phyloP scores from a whole-genome alignment of 495 filamentous ascomycete species.

The Staphylotrichum longicolle region DNA sequence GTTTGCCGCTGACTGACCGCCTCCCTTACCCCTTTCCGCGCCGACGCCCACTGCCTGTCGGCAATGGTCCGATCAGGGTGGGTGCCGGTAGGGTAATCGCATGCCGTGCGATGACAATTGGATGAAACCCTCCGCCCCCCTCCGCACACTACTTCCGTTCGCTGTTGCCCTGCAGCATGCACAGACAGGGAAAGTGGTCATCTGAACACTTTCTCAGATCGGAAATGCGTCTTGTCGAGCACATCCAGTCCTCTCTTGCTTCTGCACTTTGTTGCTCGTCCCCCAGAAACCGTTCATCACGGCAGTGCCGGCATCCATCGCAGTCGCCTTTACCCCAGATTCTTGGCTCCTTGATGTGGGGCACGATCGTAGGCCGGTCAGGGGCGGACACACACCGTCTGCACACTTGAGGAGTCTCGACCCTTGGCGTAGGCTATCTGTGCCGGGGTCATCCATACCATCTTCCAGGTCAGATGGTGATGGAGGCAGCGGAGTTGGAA shows the following conservation, averaged over 20 bases:
- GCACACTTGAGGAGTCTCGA: too few species aligned
- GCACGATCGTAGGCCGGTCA: too few species aligned
- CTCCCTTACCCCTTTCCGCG: constrained; percentile 5
- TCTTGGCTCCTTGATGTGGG: constrained; percentile 8
- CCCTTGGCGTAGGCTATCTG: too few species aligned
- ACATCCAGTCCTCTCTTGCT: neutral
- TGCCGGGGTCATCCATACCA: too few species aligned
- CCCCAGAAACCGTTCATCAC: neutral
- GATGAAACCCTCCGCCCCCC: constrained; percentile 7
- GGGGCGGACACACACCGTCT: too few species aligned
- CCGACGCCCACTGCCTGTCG: neutral
- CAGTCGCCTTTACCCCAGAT: neutral
- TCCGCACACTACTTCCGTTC: neutral
- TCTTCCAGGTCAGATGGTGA: too few species aligned
- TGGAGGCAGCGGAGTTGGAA: too few species aligned
- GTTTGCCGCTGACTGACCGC: too few species aligned
- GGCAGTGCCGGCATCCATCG: neutral
- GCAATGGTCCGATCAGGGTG: constrained; percentile 7
- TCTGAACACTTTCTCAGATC: constrained; percentile 24
- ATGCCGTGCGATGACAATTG: constrained; percentile 4
- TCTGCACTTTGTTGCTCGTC: neutral
- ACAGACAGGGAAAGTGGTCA: constrained; percentile 24
- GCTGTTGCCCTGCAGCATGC: constrained; percentile 4
- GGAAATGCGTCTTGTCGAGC: neutral
- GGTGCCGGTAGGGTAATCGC: constrained; percentile 2